Percentiles rank a stretch among this genome's conserved stretches.
Evolutionary conservation across 305 asterid species (phyloP).

Genomic region (Salvia sclarea): DNA sequence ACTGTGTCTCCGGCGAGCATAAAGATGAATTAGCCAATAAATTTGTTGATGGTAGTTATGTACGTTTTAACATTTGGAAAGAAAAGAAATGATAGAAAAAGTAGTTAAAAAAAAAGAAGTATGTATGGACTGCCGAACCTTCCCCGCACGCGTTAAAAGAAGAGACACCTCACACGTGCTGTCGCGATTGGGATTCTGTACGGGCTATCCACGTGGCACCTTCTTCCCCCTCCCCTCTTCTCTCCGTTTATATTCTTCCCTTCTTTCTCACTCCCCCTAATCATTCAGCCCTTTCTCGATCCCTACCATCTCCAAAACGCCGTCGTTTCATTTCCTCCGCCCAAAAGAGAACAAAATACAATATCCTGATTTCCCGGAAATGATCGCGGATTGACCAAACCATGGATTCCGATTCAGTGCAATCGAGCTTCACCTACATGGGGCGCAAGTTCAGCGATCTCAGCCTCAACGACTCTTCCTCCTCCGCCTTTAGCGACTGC

Average conservation of each 20-base stretch:
- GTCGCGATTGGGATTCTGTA: constrained; percentile 53
- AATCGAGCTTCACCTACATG: constrained; percentile 56
- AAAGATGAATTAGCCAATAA: not conserved
- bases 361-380: constrained; percentile 8
- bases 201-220: constrained; percentile 65
- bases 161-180: constrained; percentile 67
- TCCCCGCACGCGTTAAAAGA: constrained; percentile 62
- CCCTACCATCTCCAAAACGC: constrained; percentile 20
- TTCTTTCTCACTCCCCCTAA: constrained; percentile 26
- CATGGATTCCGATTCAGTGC: constrained; percentile 58
- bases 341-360: no score
- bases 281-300: not conserved
- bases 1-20: not conserved
- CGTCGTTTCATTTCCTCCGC: no score
- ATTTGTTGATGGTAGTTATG: no score
- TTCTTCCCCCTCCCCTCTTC: constrained; percentile 28
- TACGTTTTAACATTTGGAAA: no score
- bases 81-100: no score
- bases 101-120: no score
- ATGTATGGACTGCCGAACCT: constrained; percentile 37
- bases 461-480: constrained; percentile 48
- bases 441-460: constrained; percentile 61
- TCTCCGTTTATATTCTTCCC: constrained; percentile 40
- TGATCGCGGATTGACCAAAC: constrained; percentile 32
- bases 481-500: constrained; percentile 93